Evolutionary conservation across 1,284 basidiomycete species (phyloP), one percentile per base, ranked within the genome.

Genomic region (Mycena sp.): DNA sequence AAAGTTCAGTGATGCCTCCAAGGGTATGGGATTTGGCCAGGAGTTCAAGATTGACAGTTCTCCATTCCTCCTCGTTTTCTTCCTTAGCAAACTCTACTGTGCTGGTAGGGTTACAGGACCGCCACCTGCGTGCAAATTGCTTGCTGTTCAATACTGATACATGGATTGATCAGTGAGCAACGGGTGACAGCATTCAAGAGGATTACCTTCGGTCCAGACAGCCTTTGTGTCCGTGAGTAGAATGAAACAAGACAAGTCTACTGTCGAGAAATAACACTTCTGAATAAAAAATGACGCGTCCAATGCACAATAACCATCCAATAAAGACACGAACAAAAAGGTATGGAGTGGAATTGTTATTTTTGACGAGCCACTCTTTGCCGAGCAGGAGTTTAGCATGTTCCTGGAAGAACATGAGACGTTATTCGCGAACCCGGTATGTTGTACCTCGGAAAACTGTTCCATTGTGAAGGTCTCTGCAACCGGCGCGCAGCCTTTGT

Each of bases 291-390:
- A 40, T 49, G 64, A 67, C 62, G 65, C 51, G 65, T 58, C 61
- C 60, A 38, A 60, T 44, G 48, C 48, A 61, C 53, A 68, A 60
- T 56, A 6, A 55, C 57, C 45, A 59, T 44, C 40, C 61, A 59
- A 41, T 11, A 10, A 21, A 40, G 29, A 23, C 12, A 85, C 87
- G 69, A 72, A 92, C 91, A 71, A 91, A 76, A 63, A 93, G 82
- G 76, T 92, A 92, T 29, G 90, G 86, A 4, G 80, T 85, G 2
- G 89, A 87, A 9, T 78, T 77, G 70, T 91, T 87, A 58, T 84
- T 78, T 74, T 89, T 89, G 25, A 85, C 85, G 16, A 93, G 80
- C 91, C 91, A 93, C 74, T 91, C 89, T 72, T 86, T 89, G 58
- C 77, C 76, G 28, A 89, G 75, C 40, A 93, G 80, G 30, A 77